These are phyloP conservation scores for Aureobasidium leucospermi DNA, from an alignment of 2,329 filamentous ascomycete genomes.

Conservation along the genomic window DNA sequence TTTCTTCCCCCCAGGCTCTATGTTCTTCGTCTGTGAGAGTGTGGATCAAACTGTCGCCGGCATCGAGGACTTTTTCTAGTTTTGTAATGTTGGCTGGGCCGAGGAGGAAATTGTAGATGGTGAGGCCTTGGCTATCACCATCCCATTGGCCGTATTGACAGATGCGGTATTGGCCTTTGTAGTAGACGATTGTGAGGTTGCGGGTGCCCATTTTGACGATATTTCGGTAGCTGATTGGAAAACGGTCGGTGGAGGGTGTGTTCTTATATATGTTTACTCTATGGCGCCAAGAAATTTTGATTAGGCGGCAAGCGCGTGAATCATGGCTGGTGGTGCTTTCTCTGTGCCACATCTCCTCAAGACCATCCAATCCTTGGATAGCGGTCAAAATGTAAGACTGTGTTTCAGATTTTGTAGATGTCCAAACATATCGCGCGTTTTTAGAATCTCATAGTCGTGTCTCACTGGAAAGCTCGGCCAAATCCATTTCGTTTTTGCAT, in stretches of 20 bases:
- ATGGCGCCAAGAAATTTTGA: too few relatives aligned
- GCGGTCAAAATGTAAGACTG: too few relatives aligned
- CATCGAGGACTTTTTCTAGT: constrained; percentile 19
- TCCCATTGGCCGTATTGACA: constrained; percentile 26
- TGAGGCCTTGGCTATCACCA: constrained; percentile 22
- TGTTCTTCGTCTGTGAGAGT: not conserved
- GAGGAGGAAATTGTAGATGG: constrained; percentile 21
- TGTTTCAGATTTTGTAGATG: too few relatives aligned
- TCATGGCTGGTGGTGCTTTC: too few relatives aligned
- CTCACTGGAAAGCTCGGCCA: too few relatives aligned
- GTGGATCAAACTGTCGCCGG: constrained; percentile 8
- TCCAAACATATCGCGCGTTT: too few relatives aligned
- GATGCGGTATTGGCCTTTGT: constrained; percentile 19
- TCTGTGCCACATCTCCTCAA: too few relatives aligned
- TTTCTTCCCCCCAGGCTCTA: not conserved
- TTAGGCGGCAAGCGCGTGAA: too few relatives aligned
- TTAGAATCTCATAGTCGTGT: too few relatives aligned
- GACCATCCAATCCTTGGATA: too few relatives aligned
- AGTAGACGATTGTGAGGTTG: constrained; percentile 19
- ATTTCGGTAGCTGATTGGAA: not conserved
- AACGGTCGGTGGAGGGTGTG: not conserved
- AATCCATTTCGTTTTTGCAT: too few relatives aligned
- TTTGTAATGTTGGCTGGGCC: constrained; percentile 19
- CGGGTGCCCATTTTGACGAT: constrained; percentile 17
- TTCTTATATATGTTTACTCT: too few relatives aligned